Percentiles rank a stretch among this genome's conserved stretches.
Conservation (phyloP, 805 yeast species). For the Metschnikowia similis region DNA sequence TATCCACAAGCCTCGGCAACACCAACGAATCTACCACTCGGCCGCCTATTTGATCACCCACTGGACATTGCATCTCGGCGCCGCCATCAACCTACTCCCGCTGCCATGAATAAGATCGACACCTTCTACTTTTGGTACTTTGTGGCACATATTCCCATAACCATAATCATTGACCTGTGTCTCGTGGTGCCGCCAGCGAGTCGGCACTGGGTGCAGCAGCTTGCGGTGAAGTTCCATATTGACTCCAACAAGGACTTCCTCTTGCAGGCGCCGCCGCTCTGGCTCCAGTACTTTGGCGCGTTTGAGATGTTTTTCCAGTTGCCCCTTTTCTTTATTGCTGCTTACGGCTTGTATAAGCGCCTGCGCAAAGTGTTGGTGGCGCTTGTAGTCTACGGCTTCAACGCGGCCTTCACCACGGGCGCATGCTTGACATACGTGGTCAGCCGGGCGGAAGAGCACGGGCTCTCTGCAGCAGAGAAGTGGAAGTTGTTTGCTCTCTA, state of each 20-base stretch:
- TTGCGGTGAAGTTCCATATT: conserved; percentile 57
- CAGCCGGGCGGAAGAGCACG: conserved; percentile 30
- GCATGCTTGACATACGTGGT: conserved; percentile 59
- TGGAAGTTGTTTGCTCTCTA: conserved; percentile 50
- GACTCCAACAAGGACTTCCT: conserved; percentile 67
- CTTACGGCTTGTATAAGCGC: conserved; percentile 18
- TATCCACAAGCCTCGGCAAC: no score
- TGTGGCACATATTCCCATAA: conserved; percentile 68
- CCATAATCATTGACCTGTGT: conserved; percentile 70
- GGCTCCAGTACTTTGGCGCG: conserved; percentile 71
- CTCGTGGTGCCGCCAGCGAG: conserved; percentile 57
- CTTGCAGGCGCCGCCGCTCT: conserved; percentile 52
- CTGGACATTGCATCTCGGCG: no score
- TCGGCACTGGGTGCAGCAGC: conserved; percentile 45
- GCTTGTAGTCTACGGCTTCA: conserved; percentile 68
- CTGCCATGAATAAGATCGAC: conserved; percentile 24
- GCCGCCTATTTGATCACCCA: no score
- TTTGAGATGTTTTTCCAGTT: conserved; percentile 73
- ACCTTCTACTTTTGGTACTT: conserved; percentile 49
- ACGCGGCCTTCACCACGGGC: conserved; percentile 76
- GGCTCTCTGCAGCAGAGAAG: conserved; percentile 35
- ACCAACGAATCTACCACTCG: no score
- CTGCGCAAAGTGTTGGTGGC: conserved; percentile 23
- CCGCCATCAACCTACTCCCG: no score
- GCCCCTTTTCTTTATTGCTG: conserved; percentile 64